phyloP scores from a whole-genome alignment of 257 asterid genomes.

The Capsicum baccatum region DNA sequence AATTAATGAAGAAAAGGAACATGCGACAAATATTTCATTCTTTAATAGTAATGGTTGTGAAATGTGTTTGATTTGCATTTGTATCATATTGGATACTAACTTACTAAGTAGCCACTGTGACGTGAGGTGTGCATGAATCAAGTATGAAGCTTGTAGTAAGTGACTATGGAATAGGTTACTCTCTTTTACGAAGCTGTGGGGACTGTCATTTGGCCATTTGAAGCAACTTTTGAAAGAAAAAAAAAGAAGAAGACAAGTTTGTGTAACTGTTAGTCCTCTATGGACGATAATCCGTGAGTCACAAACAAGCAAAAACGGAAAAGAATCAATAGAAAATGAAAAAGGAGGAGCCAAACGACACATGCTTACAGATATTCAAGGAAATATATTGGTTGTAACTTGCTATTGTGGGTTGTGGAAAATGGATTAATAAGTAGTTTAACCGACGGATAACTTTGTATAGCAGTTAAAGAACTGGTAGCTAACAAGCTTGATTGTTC shows the following conservation, averaged over 20 bases:
- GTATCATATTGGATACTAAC: background rate
- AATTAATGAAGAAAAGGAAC: too few species aligned
- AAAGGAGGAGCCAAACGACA: background rate
- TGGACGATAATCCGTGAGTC: background rate
- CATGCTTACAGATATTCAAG: background rate
- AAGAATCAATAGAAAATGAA: background rate
- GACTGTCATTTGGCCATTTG: background rate
- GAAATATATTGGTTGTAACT: background rate
- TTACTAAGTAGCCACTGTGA: background rate
- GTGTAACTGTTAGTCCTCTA: background rate
- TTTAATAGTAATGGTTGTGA: background rate
- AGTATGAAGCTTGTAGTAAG: background rate
- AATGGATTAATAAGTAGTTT: background rate
- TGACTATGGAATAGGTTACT: background rate
- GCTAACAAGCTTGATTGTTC: background rate
- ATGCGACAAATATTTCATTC: too few species aligned
- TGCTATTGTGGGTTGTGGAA: background rate
- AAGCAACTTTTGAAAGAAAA: background rate
- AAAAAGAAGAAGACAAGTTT: too few species aligned
- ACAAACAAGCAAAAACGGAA: background rate
- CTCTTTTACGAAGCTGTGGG: background rate
- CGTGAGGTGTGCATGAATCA: constrained; percentile 3
- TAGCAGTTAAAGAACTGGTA: background rate
- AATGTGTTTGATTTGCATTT: constrained; percentile 16
- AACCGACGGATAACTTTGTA: background rate